Percentiles rank a stretch among this genome's conserved stretches.
Evolutionary conservation across 2,329 filamentous ascomycete genomes (phyloP).

Genomic region (Aspergillus sp.): DNA sequence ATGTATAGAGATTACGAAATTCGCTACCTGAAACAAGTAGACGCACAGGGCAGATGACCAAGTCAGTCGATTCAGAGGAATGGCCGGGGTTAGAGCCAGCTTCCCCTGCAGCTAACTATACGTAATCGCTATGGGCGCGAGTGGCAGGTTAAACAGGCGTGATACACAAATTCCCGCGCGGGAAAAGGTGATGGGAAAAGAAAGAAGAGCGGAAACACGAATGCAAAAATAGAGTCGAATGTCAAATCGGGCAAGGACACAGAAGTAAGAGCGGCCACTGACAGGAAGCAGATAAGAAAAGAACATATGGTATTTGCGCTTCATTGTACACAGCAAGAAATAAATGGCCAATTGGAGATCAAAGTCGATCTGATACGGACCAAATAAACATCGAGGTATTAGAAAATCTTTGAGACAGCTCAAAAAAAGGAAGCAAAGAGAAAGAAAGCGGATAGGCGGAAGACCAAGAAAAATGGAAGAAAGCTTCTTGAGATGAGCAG

Average conservation of each 20-base stretch:
- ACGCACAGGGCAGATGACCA: not conserved
- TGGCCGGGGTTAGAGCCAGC: slow-evolving; percentile 14
- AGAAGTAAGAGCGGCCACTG: slow-evolving; percentile 12
- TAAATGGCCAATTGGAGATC: slow-evolving; percentile 21
- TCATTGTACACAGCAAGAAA: slow-evolving; percentile 38
- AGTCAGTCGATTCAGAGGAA: slow-evolving; percentile 7
- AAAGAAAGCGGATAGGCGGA: not conserved
- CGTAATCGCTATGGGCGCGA: slow-evolving; percentile 8
- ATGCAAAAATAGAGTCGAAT: slow-evolving; percentile 9
- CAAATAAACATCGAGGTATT: slow-evolving; percentile 21
- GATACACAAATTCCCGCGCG: slow-evolving; percentile 15
- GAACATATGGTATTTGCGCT: slow-evolving; percentile 41
- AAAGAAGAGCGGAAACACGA: slow-evolving; percentile 13
- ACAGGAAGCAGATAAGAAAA: slow-evolving; percentile 23
- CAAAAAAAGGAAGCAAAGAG: slow-evolving; percentile 1
- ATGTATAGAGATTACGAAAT: not conserved
- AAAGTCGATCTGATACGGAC: slow-evolving; percentile 17
- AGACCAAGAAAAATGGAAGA: slow-evolving; percentile 3
- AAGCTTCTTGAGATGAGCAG: slow-evolving; percentile 17
- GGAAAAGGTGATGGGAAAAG: not conserved
- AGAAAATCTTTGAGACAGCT: slow-evolving; percentile 13
- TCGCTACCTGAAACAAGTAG: not conserved
- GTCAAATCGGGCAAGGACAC: not conserved
- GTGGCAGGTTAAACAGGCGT: slow-evolving; percentile 3
- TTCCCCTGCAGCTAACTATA: slow-evolving; percentile 11